A percentile compares a stretch with the other conserved stretches of the same genome.
Conservation (phyloP, 2,329 filamentous ascomycete genomes). For the Pezicula neosporulosa region DNA sequence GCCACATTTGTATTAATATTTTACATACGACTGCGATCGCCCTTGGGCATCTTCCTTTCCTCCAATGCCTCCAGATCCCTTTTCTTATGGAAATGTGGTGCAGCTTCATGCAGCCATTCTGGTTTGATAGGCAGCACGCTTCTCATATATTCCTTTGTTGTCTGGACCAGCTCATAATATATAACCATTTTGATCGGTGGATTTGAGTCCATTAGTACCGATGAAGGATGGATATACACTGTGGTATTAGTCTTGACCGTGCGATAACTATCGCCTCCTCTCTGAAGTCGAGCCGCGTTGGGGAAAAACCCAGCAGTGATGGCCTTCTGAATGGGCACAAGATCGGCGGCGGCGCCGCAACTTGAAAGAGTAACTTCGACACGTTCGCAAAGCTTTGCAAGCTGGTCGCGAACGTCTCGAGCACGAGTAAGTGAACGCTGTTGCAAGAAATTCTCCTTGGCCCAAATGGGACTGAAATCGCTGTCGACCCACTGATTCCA, state of each 20-base stretch:
- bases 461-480: conserved; percentile 85
- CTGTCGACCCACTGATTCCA: conserved; percentile 95
- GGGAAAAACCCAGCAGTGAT: conserved; percentile 92
- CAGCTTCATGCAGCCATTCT: conserved; percentile 83
- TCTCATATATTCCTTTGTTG: conserved; percentile 89
- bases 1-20: not conserved
- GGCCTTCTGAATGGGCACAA: conserved; percentile 79
- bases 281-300: conserved; percentile 80
- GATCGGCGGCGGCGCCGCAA: conserved; percentile 64
- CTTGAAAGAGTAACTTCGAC: conserved; percentile 77
- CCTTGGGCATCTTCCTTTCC: conserved; percentile 71
- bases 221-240: conserved; percentile 88
- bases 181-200: conserved; percentile 79
- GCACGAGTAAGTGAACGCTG: conserved; percentile 85
- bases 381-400: conserved; percentile 87
- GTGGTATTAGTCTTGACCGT: conserved; percentile 88
- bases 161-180: conserved; percentile 80
- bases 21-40: conserved; percentile 16
- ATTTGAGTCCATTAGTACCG: conserved; percentile 73
- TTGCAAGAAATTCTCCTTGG: conserved; percentile 90
- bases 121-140: conserved; percentile 81
- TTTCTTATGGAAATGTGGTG: conserved; percentile 92
- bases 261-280: conserved; percentile 82
- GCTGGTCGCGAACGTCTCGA: conserved; percentile 87
- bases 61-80: conserved; percentile 82